Conservation (phyloP, 2,329 filamentous ascomycete genomes). For the Talaromyces funiculosus region DNA sequence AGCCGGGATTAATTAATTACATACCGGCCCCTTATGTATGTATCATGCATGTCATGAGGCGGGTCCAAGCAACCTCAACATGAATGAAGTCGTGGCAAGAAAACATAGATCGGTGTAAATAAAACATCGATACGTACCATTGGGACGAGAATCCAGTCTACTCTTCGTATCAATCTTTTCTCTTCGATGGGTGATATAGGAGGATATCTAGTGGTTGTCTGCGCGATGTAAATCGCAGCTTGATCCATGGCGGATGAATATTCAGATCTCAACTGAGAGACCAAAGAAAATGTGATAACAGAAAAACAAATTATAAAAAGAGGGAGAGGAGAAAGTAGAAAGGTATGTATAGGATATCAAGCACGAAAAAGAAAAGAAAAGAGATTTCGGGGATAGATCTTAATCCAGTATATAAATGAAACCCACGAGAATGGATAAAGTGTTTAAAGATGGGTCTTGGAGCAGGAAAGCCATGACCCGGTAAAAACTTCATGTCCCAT, state of each 20-base stretch:
- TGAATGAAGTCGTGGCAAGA: neutral
- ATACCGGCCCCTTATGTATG: neutral
- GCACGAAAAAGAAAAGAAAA: neutral
- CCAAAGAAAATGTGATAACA: neutral
- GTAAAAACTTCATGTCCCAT: neutral
- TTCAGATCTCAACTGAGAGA: neutral
- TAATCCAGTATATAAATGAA: neutral
- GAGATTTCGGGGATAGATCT: neutral
- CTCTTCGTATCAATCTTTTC: slow-evolving; percentile 43
- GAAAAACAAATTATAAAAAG: neutral
- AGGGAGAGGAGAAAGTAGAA: neutral
- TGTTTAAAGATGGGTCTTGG: neutral
- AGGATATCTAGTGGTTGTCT: slow-evolving; percentile 16
- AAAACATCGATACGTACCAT: slow-evolving; percentile 40
- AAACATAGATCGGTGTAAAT: neutral
- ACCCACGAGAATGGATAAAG: neutral
- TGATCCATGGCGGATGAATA: slow-evolving; percentile 17
- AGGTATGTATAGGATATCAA: neutral
- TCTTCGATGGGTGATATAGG: slow-evolving; percentile 22
- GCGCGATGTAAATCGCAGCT: slow-evolving; percentile 23
- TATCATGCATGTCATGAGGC: slow-evolving; percentile 5
- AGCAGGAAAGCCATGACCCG: neutral
- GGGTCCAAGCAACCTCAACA: neutral
- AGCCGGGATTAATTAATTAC: slow-evolving; percentile 15
- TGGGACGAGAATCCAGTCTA: slow-evolving; percentile 53